Evolutionary conservation across 106 monocot genomes (phyloP).

Genomic region (Allium sativum): DNA sequence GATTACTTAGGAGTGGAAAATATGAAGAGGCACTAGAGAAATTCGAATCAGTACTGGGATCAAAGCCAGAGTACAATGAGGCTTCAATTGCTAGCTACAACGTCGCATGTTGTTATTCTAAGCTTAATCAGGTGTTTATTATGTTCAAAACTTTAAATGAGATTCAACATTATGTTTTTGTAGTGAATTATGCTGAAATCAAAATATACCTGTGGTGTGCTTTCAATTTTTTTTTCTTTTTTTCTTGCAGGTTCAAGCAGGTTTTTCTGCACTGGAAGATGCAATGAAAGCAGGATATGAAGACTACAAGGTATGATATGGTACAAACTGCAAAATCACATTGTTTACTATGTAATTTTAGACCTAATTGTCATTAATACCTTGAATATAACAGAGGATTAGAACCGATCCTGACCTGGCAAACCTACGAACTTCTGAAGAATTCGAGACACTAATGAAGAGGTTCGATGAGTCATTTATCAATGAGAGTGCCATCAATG

Average conservation of each 20-base stretch:
- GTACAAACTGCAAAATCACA: not conserved
- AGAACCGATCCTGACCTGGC: conserved; percentile 83
- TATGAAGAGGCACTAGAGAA: conserved; percentile 86
- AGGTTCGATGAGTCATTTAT: conserved; percentile 94
- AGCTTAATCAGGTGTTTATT: conserved; percentile 68
- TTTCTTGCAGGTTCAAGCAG: conserved; percentile 63
- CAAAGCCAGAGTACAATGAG: conserved; percentile 73
- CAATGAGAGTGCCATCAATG: conserved; percentile 88
- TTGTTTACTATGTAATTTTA: no score
- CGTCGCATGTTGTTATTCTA: conserved; percentile 95
- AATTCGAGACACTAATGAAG: conserved; percentile 77
- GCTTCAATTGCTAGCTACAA: conserved; percentile 86
- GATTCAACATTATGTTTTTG: no score
- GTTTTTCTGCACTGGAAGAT: conserved; percentile 85
- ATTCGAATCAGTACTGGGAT: conserved; percentile 88
- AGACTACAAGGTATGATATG: conserved; percentile 56
- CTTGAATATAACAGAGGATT: conserved; percentile 37
- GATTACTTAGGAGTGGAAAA: conserved; percentile 34
- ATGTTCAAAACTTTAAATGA: not conserved
- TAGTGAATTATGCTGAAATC: not conserved
- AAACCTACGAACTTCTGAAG: conserved; percentile 58
- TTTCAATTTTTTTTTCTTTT: not conserved
- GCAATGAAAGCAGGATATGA: conserved; percentile 81
- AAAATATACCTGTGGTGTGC: not conserved
- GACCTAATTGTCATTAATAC: not conserved